These are phyloP conservation scores for Ceratocystiopsis sp. DNA, from an alignment of 2,329 filamentous ascomycete genomes.

Conservation along the genomic window DNA sequence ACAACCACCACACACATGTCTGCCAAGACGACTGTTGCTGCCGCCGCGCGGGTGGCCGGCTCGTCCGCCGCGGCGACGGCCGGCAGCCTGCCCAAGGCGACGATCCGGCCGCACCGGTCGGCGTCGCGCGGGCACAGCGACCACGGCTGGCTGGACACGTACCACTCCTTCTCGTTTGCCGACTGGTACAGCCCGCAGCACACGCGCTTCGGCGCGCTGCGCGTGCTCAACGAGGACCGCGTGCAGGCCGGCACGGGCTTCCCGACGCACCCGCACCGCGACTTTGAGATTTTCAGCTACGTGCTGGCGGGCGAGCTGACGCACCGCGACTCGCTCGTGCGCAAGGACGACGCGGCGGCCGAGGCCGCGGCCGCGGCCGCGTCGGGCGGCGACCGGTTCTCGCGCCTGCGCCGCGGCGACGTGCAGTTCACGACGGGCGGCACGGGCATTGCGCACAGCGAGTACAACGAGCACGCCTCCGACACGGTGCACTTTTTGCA, in stretches of 20 bases:
- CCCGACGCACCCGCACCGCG: conserved; percentile 68
- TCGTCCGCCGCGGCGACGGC: conserved; percentile 24
- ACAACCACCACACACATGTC: conserved; percentile 2
- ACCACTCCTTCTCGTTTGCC: conserved; percentile 76
- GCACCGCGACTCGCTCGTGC: conserved; percentile 72
- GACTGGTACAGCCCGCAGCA: conserved; percentile 50
- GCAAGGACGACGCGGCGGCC: conserved; percentile 32
- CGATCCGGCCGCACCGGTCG: conserved; percentile 60
- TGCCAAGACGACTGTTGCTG: conserved; percentile 10
- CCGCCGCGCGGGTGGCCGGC: conserved; percentile 20
- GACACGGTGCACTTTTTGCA: conserved; percentile 72
- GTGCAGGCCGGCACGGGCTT: conserved; percentile 61
- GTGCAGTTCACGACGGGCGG: conserved; percentile 87
- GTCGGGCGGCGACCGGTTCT: conserved; percentile 44
- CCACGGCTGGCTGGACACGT: conserved; percentile 77
- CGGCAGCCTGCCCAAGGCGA: conserved; percentile 43
- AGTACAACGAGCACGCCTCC: conserved; percentile 58
- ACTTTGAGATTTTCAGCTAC: conserved; percentile 84
- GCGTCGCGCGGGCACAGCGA: conserved; percentile 56
- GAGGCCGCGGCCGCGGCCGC: conserved; percentile 23
- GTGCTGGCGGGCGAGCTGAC: conserved; percentile 74
- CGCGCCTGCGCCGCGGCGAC: conserved; percentile 57
- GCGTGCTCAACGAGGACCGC: conserved; percentile 80
- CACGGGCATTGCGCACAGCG: conserved; percentile 62
- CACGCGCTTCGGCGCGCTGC: conserved; percentile 55